A percentile compares a stretch with the other conserved stretches of the same genome.
These are phyloP conservation scores for Daldinia bambusicola DNA, from an alignment of 495 filamentous ascomycete genomes.

Conservation along the genomic window DNA sequence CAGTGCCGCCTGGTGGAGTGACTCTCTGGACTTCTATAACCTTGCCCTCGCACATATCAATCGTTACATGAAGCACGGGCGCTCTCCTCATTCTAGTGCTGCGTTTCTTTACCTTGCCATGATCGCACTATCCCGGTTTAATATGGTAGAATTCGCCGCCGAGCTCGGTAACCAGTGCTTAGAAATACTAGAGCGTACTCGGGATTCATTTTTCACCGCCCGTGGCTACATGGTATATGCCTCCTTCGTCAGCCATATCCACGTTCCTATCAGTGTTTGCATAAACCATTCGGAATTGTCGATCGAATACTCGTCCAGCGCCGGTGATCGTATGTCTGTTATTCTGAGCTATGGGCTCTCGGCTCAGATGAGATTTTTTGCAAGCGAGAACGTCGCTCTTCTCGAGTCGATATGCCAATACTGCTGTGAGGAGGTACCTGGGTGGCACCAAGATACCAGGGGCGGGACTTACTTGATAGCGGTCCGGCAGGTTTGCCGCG, in stretches of 20 bases:
- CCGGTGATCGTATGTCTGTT: constrained; percentile 79
- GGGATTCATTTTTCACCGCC: constrained; percentile 75
- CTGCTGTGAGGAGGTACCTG: constrained; percentile 77
- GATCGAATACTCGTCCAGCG: constrained; percentile 73
- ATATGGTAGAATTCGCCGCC: constrained; percentile 73
- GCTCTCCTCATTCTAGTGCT: constrained; percentile 78
- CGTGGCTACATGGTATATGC: constrained; percentile 77
- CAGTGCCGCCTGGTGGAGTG: constrained; percentile 84
- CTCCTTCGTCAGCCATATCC: constrained; percentile 78
- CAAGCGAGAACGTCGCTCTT: constrained; percentile 78
- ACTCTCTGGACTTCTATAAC: constrained; percentile 78
- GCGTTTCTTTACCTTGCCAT: constrained; percentile 79
- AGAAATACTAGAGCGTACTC: constrained; percentile 71
- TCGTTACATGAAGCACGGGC: constrained; percentile 70
- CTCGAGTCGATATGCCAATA: constrained; percentile 78
- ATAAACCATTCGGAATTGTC: constrained; percentile 72
- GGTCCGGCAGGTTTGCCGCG: constrained; percentile 76
- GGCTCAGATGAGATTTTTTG: constrained; percentile 74
- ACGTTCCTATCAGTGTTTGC: constrained; percentile 67
- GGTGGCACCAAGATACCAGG: constrained; percentile 79
- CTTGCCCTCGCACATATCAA: constrained; percentile 76
- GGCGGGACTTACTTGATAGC: constrained; percentile 79
- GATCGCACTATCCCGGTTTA: constrained; percentile 77
- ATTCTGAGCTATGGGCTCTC: constrained; percentile 79
- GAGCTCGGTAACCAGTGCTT: constrained; percentile 72